A percentile compares a stretch with the other conserved stretches of the same genome.
Evolutionary conservation across 768 basidiomycete genomes (phyloP).

Genomic region (Hypholoma sublateritium): DNA sequence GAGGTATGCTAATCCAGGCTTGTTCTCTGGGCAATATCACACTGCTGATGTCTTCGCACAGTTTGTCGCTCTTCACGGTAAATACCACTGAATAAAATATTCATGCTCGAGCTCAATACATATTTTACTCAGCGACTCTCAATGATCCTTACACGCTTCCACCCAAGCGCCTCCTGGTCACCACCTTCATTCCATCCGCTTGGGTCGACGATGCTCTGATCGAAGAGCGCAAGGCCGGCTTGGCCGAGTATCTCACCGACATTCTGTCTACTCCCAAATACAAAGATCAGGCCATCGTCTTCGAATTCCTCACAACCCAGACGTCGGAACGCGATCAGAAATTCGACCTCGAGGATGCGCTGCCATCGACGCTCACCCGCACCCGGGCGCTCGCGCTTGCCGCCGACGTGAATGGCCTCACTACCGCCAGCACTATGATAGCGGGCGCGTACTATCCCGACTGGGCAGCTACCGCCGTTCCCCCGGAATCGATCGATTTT

Average conservation of each 20-base stretch:
- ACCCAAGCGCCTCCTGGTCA: slow-evolving; percentile 50
- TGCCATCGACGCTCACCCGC: slow-evolving; percentile 45
- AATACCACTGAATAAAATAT: background rate
- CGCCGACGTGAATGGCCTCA: slow-evolving; percentile 17
- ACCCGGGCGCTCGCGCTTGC: slow-evolving; percentile 29
- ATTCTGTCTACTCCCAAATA: slow-evolving; percentile 38
- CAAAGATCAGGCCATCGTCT: slow-evolving; percentile 30
- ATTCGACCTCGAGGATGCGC: slow-evolving; percentile 44
- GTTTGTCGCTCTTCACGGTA: slow-evolving; percentile 38
- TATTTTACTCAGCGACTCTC: slow-evolving; percentile 26
- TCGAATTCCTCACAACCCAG: slow-evolving; percentile 37
- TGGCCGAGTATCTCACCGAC: slow-evolving; percentile 40
- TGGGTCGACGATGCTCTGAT: slow-evolving; percentile 56
- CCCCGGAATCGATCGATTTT: slow-evolving; percentile 63
- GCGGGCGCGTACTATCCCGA: slow-evolving; percentile 50
- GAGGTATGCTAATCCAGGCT: slow-evolving; percentile 30
- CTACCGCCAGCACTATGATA: slow-evolving; percentile 29
- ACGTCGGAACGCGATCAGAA: slow-evolving; percentile 19
- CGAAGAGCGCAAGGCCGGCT: slow-evolving; percentile 47
- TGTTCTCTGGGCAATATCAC: background rate
- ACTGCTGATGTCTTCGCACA: slow-evolving; percentile 10
- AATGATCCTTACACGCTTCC: slow-evolving; percentile 42
- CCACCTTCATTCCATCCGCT: slow-evolving; percentile 47
- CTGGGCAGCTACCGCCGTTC: slow-evolving; percentile 45
- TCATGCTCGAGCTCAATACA: background rate